phyloP scores from a whole-genome alignment of 768 basidiomycete species.

The Mycena metata region DNA sequence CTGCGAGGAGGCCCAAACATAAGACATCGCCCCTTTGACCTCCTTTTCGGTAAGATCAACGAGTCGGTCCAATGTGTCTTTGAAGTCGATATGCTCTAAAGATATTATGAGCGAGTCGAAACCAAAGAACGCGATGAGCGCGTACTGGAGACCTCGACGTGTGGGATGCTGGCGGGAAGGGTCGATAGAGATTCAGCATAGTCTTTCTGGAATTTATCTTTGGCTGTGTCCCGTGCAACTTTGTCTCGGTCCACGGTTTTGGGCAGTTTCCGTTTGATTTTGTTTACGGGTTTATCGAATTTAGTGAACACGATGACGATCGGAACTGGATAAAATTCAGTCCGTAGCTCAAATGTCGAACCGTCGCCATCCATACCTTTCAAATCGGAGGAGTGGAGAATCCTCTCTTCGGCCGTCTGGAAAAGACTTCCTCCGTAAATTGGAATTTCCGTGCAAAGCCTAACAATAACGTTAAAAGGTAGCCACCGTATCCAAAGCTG shows the following conservation, averaged over 20 bases:
- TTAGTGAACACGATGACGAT: conserved; percentile 13
- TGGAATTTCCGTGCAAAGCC: conserved; percentile 20
- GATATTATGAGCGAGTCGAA: background rate
- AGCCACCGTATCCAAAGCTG: background rate
- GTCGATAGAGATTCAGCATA: background rate
- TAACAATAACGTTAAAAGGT: background rate
- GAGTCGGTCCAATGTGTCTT: conserved; percentile 6
- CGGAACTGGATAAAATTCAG: conserved; percentile 5
- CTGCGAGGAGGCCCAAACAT: conserved; percentile 11
- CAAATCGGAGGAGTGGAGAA: background rate
- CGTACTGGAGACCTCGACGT: conserved; percentile 12
- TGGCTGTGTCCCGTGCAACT: background rate
- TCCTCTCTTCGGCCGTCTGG: conserved; percentile 4
- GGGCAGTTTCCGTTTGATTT: conserved; percentile 15
- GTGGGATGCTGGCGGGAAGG: background rate
- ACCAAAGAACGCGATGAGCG: background rate
- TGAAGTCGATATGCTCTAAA: background rate
- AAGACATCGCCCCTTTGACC: conserved; percentile 12
- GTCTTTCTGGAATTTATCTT: background rate
- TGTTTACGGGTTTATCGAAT: conserved; percentile 19
- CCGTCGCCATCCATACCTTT: background rate
- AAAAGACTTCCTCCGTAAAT: conserved; percentile 11
- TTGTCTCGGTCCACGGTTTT: background rate
- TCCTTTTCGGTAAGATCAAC: conserved; percentile 10
- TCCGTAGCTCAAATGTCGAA: background rate